Base-by-base conservation (phyloP, 2,329 filamentous ascomycete species). In the Paecilomyces sp. region DNA sequence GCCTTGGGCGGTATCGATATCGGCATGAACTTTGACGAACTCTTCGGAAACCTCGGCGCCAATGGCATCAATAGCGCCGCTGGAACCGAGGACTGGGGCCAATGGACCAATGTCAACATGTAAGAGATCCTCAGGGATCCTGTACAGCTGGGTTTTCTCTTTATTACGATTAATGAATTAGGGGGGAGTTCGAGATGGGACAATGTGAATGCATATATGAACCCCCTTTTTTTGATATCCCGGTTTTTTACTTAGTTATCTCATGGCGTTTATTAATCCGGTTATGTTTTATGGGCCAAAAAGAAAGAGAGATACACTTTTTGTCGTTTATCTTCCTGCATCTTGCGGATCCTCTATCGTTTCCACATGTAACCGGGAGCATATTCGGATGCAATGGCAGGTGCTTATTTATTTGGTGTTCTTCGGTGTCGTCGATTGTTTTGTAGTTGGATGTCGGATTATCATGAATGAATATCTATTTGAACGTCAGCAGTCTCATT, bases 1-100 rank as follows among this genome's bases (percentile, higher is more conserved):
- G 52, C 63, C 2, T 50, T 64, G 52, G 63, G 59, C 60, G 59
- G 60, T 2, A 63, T 74, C 61, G 72, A 69, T 12, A 68, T 71
- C 63, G 68, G 70, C 18, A 64, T 72, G 59, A 73, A 74, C 55
- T 58, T 75, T 57, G 75, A 77, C 53, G 75, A 78, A 58, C 64
- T 78, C n/a, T 75, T 77, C 41, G 76, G 75, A 30, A 77, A 70
- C 60, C 66, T 66, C 25, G 68, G 68, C 13, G 58, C 61, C 11
- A 68, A 60, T 62, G 66, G 67, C 56, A 64, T 67, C 25, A 66
- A 56, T 60, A 64, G 66, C 31, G 65, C 62, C 31, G 62, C 66
- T 41, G 57, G 65, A 56, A 73, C 69, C 59, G 74, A 75, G 34
- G 74, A 76, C 22, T 76, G 73, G 74, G 67, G 67, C 30, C 71